Base-by-base conservation (phyloP, 1,284 basidiomycete genomes). In the Mycena sp. region DNA sequence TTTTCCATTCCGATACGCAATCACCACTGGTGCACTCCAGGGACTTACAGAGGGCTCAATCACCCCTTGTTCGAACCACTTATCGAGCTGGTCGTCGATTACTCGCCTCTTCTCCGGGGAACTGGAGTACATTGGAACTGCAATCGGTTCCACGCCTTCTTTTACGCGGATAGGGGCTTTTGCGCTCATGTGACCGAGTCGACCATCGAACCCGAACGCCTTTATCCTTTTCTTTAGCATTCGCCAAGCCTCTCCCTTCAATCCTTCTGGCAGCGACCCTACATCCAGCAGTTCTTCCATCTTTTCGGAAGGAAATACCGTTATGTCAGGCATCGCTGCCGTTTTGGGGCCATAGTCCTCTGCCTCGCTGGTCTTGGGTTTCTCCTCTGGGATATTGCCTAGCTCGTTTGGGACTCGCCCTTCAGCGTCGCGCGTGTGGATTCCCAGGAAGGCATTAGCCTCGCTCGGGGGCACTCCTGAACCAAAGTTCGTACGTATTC, bases 21-120 rank as follows among this genome's bases (percentile, higher is more conserved):
- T 62, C 0, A 62, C 60, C 3, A 80, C 81, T 0, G 82, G 81
- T 0, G 78, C 78, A 18, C 77, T 77, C 81, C 82, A 83, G 1
- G 81, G 79, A 46, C 80, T 81, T 4, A 74, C 65, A 0, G 80
- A 83, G 4, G 78, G 77, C 67, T 82, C 78, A 10, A 83, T 82
- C 10, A 84, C 78, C 4, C 74, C 79, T 25, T 76, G 72, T 7
- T 73, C 67, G 1, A 81, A 68, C 78, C 81, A 81, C 14, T 71
- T 72, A 20, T 81, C 77, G n/a, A 81, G 56, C 56, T 81, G 79
- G 20, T 78, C 70, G 37, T 81, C 78, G 8, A 83, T 81, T 1
- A 81, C 78, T 61, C 72, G 73, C 6, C 76, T 57, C 56, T 83
- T 82, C 6, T 73, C 78, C 2, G 81, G 81, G 81, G 81, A 83